Base-by-base conservation (phyloP, 192 early-diverging fungal species). In the Gamsiella multidivaricata region DNA sequence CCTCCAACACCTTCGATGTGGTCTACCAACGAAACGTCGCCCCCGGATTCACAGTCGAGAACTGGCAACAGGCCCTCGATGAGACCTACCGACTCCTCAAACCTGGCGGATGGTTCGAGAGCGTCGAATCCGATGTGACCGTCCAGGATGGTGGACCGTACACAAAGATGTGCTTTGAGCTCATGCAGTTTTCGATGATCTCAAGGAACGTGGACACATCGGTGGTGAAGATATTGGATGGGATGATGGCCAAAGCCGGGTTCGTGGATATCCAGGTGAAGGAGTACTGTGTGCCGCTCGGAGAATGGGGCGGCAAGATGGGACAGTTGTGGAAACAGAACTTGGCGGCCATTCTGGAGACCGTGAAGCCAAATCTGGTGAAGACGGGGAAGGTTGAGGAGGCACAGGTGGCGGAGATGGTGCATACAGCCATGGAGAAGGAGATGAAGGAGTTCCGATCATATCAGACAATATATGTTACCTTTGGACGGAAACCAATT, bases 61-160 rank as follows among this genome's bases (percentile, higher is more conserved):
- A 67, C 11, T 82, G 81, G 81, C 52, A 62, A 15, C 37, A 28
- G 15, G 52, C 57, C 0, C 47, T 82, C 8, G 36, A 58, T 5
- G 72, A 80, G 15, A 66, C 68, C 11, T 64, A 45, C 23, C 65
- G 72, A 10, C n/a, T 80, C 8, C 29, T 79, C 23, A 69, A 75
- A 31, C 79, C 65, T 11, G 65, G 65, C 25, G 81, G 81, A 12
- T 82, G 58, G 45, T 68, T 83, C 23, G 78, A 84, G 45, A 46
- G 52, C 25, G 72, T 82, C 0, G 83, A 82, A 32, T 52, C 78
- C 3, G 69, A 80, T 31, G 54, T 69, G 5, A 22, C n/a, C 9
- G 37, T 74, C 17, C 65, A 74, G 12, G 42, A 66, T 23, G 74
- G 53, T 6, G 74, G 74, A 2, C 65, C 66, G 1, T 50, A 57